A percentile compares a stretch with the other conserved stretches of the same genome.
Evolutionary conservation across 2,329 filamentous ascomycete genomes (phyloP).

Genomic region (Fusarium ramigenum): DNA sequence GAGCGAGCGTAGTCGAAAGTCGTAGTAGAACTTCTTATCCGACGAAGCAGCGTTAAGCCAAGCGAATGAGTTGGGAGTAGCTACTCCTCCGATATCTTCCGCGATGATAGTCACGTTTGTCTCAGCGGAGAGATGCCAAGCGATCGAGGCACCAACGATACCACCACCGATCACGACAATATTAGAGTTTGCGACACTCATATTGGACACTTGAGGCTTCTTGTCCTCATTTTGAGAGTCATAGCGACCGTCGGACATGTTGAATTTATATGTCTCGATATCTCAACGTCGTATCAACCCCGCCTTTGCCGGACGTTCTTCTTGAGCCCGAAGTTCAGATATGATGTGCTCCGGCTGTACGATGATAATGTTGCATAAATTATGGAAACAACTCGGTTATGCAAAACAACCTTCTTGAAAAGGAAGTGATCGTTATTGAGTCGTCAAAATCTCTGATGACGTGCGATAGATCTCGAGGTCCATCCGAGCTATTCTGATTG

Average conservation of each 20-base stretch:
- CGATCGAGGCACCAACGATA: slow-evolving; percentile 19
- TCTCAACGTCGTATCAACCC: background rate
- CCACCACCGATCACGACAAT: slow-evolving; percentile 16
- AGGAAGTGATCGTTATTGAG: background rate
- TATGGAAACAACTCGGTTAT: background rate
- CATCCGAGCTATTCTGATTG: background rate
- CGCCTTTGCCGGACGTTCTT: background rate
- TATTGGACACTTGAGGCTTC: fast-evolving
- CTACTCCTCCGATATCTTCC: slow-evolving; percentile 16
- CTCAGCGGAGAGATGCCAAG: slow-evolving; percentile 16
- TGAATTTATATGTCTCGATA: background rate
- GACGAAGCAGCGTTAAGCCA: slow-evolving; percentile 13
- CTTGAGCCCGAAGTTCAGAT: background rate
- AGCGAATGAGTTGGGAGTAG: slow-evolving; percentile 9
- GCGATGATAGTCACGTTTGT: slow-evolving; percentile 15
- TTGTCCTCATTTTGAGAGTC: fast-evolving
- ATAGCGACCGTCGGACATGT: background rate
- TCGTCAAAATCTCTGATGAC: background rate
- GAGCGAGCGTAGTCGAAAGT: slow-evolving; percentile 8
- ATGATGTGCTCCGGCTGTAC: background rate
- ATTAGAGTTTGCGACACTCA: background rate
- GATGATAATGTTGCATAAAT: background rate
- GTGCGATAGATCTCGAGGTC: background rate
- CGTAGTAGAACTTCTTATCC: slow-evolving; percentile 12
- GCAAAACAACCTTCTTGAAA: background rate